A percentile compares a stretch with the other conserved stretches of the same genome.
Conservation (phyloP, 1,284 basidiomycete genomes). For the Volvariella volvacea region DNA sequence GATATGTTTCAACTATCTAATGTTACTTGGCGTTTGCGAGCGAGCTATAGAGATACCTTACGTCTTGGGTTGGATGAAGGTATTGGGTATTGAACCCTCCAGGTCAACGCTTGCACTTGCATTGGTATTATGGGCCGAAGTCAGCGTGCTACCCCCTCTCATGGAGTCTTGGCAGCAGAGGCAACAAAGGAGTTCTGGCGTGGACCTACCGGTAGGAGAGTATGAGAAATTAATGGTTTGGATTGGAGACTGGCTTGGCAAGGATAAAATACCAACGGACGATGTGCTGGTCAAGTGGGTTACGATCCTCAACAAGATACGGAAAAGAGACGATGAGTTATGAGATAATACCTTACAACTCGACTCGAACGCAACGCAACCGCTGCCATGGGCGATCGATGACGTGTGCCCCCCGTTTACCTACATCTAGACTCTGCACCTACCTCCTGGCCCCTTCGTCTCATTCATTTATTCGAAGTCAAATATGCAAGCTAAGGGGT, state of each 20-base stretch:
- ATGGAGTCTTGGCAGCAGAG: conserved; percentile 34
- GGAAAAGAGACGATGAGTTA: conserved; percentile 14
- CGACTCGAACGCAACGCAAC: not conserved
- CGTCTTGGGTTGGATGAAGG: conserved; percentile 75
- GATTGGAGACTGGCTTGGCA: conserved; percentile 64
- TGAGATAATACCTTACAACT: not conserved
- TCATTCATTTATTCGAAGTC: too few species aligned
- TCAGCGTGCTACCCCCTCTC: conserved; percentile 52
- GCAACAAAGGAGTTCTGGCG: conserved; percentile 14
- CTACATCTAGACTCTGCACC: too few species aligned
- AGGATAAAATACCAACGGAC: conserved; percentile 41
- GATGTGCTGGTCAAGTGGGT: conserved; percentile 25
- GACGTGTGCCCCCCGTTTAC: too few species aligned
- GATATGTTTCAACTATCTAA: conserved; percentile 58
- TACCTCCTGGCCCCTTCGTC: too few species aligned
- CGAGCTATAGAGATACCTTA: conserved; percentile 57
- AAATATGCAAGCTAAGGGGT: too few species aligned
- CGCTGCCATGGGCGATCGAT: too few species aligned
- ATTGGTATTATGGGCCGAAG: conserved; percentile 67
- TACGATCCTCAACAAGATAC: conserved; percentile 44
- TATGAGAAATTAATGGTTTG: conserved; percentile 50
- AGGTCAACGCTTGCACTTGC: conserved; percentile 53
- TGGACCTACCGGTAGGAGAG: conserved; percentile 32
- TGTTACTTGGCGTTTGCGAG: conserved; percentile 49
- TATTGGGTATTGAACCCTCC: conserved; percentile 46